Conservation (phyloP, 257 asterid genomes). For the Salvia rosmarinus region DNA sequence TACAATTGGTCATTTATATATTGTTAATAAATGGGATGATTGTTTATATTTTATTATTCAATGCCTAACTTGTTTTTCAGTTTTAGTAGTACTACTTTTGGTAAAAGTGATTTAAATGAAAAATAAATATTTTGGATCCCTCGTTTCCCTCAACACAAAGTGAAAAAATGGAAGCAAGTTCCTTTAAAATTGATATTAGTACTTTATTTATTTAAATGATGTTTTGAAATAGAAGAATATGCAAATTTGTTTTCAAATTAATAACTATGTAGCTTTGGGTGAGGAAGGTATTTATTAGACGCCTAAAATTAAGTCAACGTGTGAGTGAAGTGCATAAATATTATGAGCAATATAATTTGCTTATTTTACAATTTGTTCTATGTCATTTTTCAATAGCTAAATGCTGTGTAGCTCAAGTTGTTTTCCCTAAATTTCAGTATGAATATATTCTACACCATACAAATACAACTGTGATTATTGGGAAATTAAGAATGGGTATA, state of each 20-base stretch:
- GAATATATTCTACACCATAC: background rate
- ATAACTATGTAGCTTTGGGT: too few species aligned
- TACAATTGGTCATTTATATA: slow-evolving; percentile 38
- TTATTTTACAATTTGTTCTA: background rate
- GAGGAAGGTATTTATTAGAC: too few species aligned
- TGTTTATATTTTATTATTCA: background rate
- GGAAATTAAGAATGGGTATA: background rate
- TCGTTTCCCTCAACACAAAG: background rate
- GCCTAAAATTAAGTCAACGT: too few species aligned
- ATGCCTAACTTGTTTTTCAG: background rate
- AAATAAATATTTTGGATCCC: background rate
- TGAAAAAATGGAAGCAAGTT: background rate
- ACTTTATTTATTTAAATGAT: background rate
- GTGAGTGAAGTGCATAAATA: too few species aligned
- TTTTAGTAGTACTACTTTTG: background rate
- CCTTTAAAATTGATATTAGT: background rate
- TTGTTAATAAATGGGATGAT: slow-evolving; percentile 31
- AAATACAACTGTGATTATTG: too few species aligned
- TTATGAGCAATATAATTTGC: too few species aligned
- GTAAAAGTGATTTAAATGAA: background rate
- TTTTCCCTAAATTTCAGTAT: background rate
- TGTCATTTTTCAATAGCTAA: background rate
- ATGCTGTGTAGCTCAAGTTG: background rate
- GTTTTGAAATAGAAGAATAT: background rate
- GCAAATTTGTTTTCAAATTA: background rate